phyloP scores from a whole-genome alignment of 2,329 filamentous ascomycete species.

The Nannizzia gypsea region DNA sequence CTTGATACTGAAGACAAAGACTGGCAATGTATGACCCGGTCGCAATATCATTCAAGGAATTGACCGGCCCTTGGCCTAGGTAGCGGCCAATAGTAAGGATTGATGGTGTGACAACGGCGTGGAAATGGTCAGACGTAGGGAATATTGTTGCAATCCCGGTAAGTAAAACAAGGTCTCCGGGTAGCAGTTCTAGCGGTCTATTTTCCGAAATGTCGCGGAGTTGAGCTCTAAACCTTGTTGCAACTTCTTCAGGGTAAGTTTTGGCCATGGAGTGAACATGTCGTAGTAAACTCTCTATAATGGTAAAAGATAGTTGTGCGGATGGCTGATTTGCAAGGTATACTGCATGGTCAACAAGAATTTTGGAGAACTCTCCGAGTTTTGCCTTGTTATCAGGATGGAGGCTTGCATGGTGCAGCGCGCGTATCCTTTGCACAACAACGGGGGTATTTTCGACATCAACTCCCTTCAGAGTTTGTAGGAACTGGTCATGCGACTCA shows the following conservation, averaged over 20 bases:
- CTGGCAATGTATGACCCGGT: slow-evolving; percentile 69
- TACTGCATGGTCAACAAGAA: slow-evolving; percentile 45
- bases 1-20: slow-evolving; percentile 70
- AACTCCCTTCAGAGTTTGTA: slow-evolving; percentile 52
- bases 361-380: slow-evolving; percentile 45
- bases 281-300: slow-evolving; percentile 69
- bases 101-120: slow-evolving; percentile 83
- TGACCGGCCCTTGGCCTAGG: slow-evolving; percentile 63
- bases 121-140: slow-evolving; percentile 93
- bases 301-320: slow-evolving; percentile 47
- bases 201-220: slow-evolving; percentile 47
- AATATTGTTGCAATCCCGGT: slow-evolving; percentile 77
- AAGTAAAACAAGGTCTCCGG: slow-evolving; percentile 72
- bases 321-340: slow-evolving; percentile 44
- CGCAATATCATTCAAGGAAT: slow-evolving; percentile 53
- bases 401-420: slow-evolving; percentile 82
- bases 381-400: slow-evolving; percentile 74
- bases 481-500: slow-evolving; percentile 60
- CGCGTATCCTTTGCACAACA: slow-evolving; percentile 78
- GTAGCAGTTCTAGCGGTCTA: slow-evolving; percentile 39
- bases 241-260: slow-evolving; percentile 66
- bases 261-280: slow-evolving; percentile 90
- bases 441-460: slow-evolving; percentile 56
- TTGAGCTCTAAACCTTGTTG: slow-evolving; percentile 63
- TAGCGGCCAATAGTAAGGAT: slow-evolving; percentile 75